Conservation (phyloP, 2,329 filamentous ascomycete genomes). For the Monosporascus sp. region DNA sequence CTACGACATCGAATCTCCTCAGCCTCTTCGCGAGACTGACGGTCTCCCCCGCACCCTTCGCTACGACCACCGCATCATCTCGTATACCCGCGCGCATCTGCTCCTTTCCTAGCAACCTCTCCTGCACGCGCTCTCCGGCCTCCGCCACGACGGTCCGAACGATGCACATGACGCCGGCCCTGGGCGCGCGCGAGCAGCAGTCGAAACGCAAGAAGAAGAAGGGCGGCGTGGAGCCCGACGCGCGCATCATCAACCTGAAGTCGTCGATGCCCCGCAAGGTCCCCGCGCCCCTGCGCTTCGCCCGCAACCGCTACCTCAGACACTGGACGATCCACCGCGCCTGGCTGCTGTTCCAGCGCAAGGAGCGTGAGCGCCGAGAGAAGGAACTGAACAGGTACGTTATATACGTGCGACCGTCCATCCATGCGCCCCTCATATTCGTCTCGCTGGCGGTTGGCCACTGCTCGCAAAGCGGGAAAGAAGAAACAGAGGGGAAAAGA, state of each 20-base stretch:
- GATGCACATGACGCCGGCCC: conserved; percentile 14
- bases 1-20: conserved; percentile 5
- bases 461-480: too few species aligned
- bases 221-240: conserved; percentile 31
- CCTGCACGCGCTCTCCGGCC: background rate
- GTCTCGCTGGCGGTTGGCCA: too few species aligned
- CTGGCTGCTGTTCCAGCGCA: conserved; percentile 75
- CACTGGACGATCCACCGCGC: conserved; percentile 99
- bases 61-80: conserved; percentile 1
- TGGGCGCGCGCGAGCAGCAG: background rate
- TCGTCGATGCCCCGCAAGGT: conserved; percentile 45
- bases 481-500: too few species aligned
- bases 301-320: conserved; percentile 77
- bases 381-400: conserved; percentile 62
- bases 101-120: background rate
- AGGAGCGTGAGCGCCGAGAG: conserved; percentile 59
- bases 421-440: too few species aligned
- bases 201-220: conserved; percentile 11
- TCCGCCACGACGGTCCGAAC: conserved; percentile 5
- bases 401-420: conserved; percentile 26
- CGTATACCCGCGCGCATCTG: background rate
- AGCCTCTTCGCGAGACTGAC: conserved; percentile 21
- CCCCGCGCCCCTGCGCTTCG: conserved; percentile 75
- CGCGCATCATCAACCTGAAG: conserved; percentile 40
- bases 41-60: conserved; percentile 1